Conservation (phyloP, 768 basidiomycete species). For the Auriscalpium vulgare region DNA sequence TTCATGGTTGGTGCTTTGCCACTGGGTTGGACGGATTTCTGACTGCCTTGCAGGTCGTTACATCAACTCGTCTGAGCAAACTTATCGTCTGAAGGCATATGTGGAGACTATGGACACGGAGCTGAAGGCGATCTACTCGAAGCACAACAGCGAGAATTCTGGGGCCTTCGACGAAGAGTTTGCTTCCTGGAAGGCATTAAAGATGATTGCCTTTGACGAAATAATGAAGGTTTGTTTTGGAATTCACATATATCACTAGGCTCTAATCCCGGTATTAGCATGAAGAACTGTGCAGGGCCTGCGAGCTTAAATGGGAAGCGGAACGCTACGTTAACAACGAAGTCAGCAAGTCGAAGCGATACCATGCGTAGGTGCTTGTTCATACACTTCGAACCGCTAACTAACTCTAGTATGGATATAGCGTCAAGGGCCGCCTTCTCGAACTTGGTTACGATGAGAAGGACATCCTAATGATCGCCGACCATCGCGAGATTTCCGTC, state of each 20-base stretch:
- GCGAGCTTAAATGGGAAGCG: constrained; percentile 1
- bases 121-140: too few species aligned
- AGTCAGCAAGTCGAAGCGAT: constrained; percentile 2
- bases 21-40: background rate
- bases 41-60: too few species aligned
- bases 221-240: too few species aligned
- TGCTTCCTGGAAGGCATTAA: too few species aligned
- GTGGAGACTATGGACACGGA: too few species aligned
- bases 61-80: too few species aligned
- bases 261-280: background rate
- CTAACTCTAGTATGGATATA: background rate
- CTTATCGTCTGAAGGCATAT: too few species aligned
- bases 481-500: constrained; percentile 2
- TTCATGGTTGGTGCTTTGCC: too few species aligned
- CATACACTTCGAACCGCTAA: background rate
- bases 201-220: too few species aligned
- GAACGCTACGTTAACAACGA: constrained; percentile 1
- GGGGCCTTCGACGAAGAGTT: too few species aligned
- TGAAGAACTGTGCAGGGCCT: background rate
- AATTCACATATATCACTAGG: too few species aligned
- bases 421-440: constrained; percentile 2
- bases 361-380: constrained; percentile 1
- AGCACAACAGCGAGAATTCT: too few species aligned
- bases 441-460: background rate
- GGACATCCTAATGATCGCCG: constrained; percentile 1